Percentiles rank a stretch among this genome's conserved stretches.
These are phyloP conservation scores for Clarireedia homoeocarpa DNA, from an alignment of 2,329 filamentous ascomycete genomes.

Conservation along the genomic window DNA sequence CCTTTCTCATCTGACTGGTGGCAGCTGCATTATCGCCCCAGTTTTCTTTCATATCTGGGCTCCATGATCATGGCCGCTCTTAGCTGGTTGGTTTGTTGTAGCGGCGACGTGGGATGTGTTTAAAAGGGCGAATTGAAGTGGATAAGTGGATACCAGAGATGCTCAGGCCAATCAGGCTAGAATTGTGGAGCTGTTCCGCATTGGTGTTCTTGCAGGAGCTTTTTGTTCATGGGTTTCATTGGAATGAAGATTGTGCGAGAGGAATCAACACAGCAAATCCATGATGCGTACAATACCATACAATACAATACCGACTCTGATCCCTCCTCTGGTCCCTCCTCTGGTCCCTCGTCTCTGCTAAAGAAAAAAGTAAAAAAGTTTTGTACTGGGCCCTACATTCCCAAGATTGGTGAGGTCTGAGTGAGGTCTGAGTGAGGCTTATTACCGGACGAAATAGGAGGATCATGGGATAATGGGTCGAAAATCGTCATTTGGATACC, in stretches of 20 bases:
- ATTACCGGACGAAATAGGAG: too few relatives aligned
- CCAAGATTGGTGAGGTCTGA: too few relatives aligned
- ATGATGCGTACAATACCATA: too few relatives aligned
- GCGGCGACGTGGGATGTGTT: slow-evolving; percentile 22
- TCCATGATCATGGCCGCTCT: slow-evolving; percentile 1
- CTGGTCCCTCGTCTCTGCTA: too few relatives aligned
- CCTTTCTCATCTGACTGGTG: background rate
- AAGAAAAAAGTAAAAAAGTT: too few relatives aligned
- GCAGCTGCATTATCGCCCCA: slow-evolving; percentile 1
- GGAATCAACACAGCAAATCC: background rate
- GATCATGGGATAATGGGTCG: too few relatives aligned
- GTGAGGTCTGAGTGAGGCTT: too few relatives aligned
- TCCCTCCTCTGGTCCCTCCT: too few relatives aligned
- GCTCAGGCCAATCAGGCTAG: background rate
- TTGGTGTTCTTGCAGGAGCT: slow-evolving; percentile 2
- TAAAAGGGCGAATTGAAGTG: slow-evolving; percentile 6
- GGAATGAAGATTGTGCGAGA: background rate
- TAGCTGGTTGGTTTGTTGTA: slow-evolving; percentile 3
- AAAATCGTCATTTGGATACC: too few relatives aligned
- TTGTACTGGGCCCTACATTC: too few relatives aligned
- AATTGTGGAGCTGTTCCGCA: background rate
- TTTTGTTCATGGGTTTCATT: background rate
- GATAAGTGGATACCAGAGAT: slow-evolving; percentile 4
- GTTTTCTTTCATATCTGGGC: background rate
- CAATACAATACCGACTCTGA: too few relatives aligned